A percentile compares a stretch with the other conserved stretches of the same genome.
Conservation (phyloP, 345 rosid genomes). For the Cochlearia excelsa region DNA sequence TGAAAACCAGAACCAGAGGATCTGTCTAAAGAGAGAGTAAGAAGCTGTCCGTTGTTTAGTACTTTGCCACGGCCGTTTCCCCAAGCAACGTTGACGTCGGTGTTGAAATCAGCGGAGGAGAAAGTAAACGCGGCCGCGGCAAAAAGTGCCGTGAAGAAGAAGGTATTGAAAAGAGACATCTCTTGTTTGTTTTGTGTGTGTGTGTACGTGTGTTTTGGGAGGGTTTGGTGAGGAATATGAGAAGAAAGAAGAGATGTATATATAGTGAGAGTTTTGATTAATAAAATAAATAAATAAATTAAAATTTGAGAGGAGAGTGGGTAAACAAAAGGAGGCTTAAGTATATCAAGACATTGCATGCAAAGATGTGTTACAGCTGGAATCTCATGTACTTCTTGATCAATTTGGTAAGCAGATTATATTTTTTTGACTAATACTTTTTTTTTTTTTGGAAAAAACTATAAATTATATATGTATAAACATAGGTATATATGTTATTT, state of each 20-base stretch:
- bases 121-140: slow-evolving; percentile 17
- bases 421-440: neutral
- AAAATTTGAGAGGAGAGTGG: slow-evolving; percentile 32
- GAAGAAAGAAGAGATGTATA: slow-evolving; percentile 19
- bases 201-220: slow-evolving; percentile 15
- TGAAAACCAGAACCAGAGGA: slow-evolving; percentile 62
- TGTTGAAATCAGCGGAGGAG: slow-evolving; percentile 20
- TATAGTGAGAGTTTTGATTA: slow-evolving; percentile 6
- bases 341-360: slow-evolving; percentile 31
- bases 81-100: slow-evolving; percentile 28
- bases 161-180: slow-evolving; percentile 27
- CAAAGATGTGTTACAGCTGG: slow-evolving; percentile 37
- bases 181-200: neutral
- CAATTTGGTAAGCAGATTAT: slow-evolving; percentile 24
- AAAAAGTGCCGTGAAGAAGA: slow-evolving; percentile 28
- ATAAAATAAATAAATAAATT: no score
- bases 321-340: slow-evolving; percentile 32
- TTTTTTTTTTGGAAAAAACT: neutral
- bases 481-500: no score
- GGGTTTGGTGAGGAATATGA: slow-evolving; percentile 38
- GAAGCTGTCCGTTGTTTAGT: slow-evolving; percentile 28
- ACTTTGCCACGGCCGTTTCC: slow-evolving; percentile 59
- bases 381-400: slow-evolving; percentile 13
- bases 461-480: no score
- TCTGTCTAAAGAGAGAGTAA: slow-evolving; percentile 51